Evolutionary conservation across 2,329 filamentous ascomycete genomes (phyloP), one percentile per base, ranked within the genome.

Genomic region (Alternaria consortialis): DNA sequence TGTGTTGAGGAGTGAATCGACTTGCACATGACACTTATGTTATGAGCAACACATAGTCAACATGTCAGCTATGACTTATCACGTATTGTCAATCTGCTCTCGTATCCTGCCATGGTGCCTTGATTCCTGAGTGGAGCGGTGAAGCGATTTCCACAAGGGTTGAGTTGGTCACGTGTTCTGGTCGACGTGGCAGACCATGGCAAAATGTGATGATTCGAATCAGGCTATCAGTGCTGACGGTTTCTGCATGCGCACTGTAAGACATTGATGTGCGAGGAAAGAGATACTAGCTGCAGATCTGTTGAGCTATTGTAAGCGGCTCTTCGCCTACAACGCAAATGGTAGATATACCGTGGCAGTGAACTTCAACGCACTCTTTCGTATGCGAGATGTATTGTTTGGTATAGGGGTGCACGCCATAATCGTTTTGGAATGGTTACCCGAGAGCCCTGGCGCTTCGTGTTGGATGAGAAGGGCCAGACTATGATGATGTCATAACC

Each of bases 91-190:
- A 48, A 27, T 46, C 47, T 36, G 20, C 40, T 36, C 47, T 44
- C 47, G 17, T 47, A 34, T 57, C 27, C 40, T 60, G 43, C 39
- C 47, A 27, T 42, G 34, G 29, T 64, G 61, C 61, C 50, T 57
- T 62, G 62, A 53, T 57, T 56, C 60, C 48, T 32, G 39, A 40
- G 47, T 48, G 52, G 52, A 56, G 64, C 64, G 66, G 64, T 65
- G 64, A 65, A 59, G 56, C 29, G 64, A 62, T 65, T 56, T 50
- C 47, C 47, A 48, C 58, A 54, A 47, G 58, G 63, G 37, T 64
- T 23, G 29, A 25, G 13, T 36, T 50, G n/a, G 56, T 65, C 65
- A 68, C 61, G 61, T 64, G 63, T 23, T 12, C 7, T 42, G 34
- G 25, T 54, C 53, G 44, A 63, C 53, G 48, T 63, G 57, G 57